Evolutionary conservation across 805 yeast genomes (phyloP).

Genomic region (Wickerhamiella kurtzmanii): DNA sequence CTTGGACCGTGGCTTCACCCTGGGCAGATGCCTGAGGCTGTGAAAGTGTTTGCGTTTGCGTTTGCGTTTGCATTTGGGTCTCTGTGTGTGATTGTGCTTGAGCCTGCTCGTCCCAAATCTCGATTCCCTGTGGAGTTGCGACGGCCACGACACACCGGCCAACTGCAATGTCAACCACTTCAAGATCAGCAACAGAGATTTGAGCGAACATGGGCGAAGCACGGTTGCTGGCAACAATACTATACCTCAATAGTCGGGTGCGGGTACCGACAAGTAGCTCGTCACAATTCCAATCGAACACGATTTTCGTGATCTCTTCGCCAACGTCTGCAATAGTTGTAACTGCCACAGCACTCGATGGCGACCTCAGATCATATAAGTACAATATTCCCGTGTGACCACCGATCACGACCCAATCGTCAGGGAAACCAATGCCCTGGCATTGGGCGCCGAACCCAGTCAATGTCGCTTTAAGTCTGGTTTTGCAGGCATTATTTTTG

Average conservation of each 20-base stretch:
- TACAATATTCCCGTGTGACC: neutral
- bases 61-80: no score
- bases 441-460: neutral
- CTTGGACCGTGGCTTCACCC: no score
- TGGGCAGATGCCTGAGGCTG: no score
- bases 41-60: no score
- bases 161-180: neutral
- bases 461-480: neutral
- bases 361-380: neutral
- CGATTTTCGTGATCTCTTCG: neutral
- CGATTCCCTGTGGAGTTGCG: neutral
- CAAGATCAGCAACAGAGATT: neutral
- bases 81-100: no score
- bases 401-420: neutral
- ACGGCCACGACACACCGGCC: neutral
- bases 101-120: neutral
- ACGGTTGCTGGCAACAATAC: neutral
- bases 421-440: neutral
- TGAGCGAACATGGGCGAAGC: neutral
- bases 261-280: neutral
- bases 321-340: neutral
- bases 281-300: neutral
- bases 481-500: neutral
- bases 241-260: neutral
- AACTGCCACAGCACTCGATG: neutral